These are phyloP conservation scores for Murraya paniculata DNA, from an alignment of 345 rosid genomes.

Conservation along the genomic window DNA sequence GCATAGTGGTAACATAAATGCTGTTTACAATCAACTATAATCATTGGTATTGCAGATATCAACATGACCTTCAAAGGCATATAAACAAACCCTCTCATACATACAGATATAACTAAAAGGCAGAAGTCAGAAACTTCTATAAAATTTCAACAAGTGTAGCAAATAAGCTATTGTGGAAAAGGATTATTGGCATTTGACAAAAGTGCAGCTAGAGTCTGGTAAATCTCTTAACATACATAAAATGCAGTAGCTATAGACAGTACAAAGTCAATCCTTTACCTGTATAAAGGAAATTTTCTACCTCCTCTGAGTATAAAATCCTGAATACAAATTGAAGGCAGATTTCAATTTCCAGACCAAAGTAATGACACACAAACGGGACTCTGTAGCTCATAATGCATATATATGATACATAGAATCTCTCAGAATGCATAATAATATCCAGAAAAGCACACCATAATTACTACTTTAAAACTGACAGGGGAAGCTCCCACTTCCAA, in stretches of 20 bases:
- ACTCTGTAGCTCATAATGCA: background rate
- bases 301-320: conserved; percentile 83
- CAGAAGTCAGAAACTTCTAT: background rate
- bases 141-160: background rate
- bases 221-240: background rate
- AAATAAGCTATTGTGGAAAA: background rate
- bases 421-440: background rate
- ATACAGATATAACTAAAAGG: background rate
- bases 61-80: background rate
- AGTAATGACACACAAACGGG: background rate
- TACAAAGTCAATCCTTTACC: conserved; percentile 37
- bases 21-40: background rate
- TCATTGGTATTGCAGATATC: background rate
- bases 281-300: conserved; percentile 72
- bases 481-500: background rate
- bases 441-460: background rate
- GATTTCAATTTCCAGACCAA: background rate
- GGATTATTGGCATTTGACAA: background rate
- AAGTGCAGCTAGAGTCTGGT: background rate
- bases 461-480: background rate
- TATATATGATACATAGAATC: background rate
- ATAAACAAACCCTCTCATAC: background rate
- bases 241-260: background rate
- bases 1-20: background rate
- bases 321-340: conserved; percentile 37